Conservation (phyloP, 108 stramenopile genomes). For the Cyclotella atomus region DNA sequence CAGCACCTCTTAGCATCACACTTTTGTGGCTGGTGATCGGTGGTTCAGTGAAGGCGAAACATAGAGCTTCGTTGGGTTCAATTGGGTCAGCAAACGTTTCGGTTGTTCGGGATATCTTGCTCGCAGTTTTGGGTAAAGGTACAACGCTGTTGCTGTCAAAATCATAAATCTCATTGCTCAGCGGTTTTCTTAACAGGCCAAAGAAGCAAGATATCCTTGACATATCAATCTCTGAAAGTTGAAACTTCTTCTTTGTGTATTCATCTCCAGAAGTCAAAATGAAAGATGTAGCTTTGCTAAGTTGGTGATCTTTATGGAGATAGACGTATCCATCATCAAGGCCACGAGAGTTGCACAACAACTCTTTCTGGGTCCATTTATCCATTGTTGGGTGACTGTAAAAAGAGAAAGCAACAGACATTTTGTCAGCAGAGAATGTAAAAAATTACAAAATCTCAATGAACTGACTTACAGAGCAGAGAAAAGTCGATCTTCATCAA, state of each 20-base stretch:
- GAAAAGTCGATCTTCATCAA: conserved; percentile 93
- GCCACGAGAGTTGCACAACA: conserved; percentile 79
- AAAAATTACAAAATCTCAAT: too few species aligned
- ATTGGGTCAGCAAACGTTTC: conserved; percentile 64
- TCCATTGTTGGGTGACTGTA: conserved; percentile 76
- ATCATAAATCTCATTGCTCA: conserved; percentile 76
- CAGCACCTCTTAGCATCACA: conserved; percentile 69
- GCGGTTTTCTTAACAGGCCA: conserved; percentile 75
- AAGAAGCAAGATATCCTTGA: conserved; percentile 66
- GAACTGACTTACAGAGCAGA: conserved; percentile 68
- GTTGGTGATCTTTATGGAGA: conserved; percentile 66
- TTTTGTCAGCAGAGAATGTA: too few species aligned
- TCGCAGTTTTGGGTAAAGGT: conserved; percentile 54
- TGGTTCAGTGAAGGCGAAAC: conserved; percentile 86
- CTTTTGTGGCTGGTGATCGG: conserved; percentile 72
- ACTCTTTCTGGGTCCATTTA: conserved; percentile 84
- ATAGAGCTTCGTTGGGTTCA: conserved; percentile 66
- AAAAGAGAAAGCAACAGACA: conserved; percentile 1
- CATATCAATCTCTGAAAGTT: conserved; percentile 55
- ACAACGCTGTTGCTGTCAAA: conserved; percentile 60
- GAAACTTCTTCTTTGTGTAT: conserved; percentile 51
- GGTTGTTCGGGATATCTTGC: conserved; percentile 54
- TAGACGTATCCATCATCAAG: conserved; percentile 89
- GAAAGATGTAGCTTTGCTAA: conserved; percentile 51
- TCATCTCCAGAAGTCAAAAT: conserved; percentile 60